Evolutionary conservation across 768 basidiomycete species (phyloP), one percentile per base, ranked within the genome.

Genomic region (Phlebiopsis gigantea): DNA sequence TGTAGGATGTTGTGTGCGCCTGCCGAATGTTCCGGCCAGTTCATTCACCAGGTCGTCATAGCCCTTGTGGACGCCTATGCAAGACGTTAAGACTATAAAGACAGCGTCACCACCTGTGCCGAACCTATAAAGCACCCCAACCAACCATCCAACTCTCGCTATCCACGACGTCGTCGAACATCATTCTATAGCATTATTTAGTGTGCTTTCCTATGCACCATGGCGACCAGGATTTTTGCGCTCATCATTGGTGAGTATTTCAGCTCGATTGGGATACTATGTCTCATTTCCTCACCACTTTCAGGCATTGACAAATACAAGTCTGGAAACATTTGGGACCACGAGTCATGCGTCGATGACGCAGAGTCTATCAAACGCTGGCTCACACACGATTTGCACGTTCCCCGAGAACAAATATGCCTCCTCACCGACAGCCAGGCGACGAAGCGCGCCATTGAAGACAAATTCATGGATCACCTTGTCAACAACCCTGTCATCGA

Each of bases 321-420:
- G 67, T 84, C 83, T 8, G 63, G 65, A 41, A 62, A 61, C 30
- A 79, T 87, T 25, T 87, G 83, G 84, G 82, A 87, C 63, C 77
- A 87, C 34, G 77, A 83, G 55, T 80, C 82, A 41, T 85, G 83
- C 64, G 79, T 79, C 25, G 79, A 83, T 60, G 87, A 88, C 63
- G 84, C 84, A 5, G 76, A 79, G 54, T 75, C 73, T 31, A 72
- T 88, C 61, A 78, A 73, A 57, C 78, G 72, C 17, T 88, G 83
- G 81, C 73, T 88, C 29, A 66, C 68, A 28, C 71, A 82, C 55
- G 77, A 79, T 58, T 72, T 88, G 24, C 74, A 77, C 60, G 83
- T 87, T 41, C 83, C 85, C 17, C 75, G 69, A 21, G 71, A 79
- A 51, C 82, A 87, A 42, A 77, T 88, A 49, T 75, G 78, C 62